Evolutionary conservation across 2,329 filamentous ascomycete species (phyloP).

Genomic region (Botrytis fragariae): DNA sequence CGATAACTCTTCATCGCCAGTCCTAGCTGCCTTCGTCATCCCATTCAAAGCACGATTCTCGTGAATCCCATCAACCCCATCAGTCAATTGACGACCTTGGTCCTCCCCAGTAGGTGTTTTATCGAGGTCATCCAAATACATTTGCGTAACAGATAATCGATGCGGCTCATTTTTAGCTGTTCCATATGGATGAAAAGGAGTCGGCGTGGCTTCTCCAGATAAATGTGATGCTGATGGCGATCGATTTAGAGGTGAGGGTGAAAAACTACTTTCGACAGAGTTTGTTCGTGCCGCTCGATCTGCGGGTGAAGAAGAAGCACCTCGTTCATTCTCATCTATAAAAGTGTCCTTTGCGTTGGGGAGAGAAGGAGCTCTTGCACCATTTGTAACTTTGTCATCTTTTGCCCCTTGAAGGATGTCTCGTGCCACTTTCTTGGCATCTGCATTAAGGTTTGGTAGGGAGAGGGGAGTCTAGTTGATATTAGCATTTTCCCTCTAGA

Average conservation of each 20-base stretch:
- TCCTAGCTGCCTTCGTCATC: too few species aligned
- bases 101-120: background rate
- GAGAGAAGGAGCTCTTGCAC: background rate
- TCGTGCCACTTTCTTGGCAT: conserved; percentile 30
- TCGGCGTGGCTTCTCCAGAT: conserved; percentile 2
- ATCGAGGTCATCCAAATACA: background rate
- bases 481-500: background rate
- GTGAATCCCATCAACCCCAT: background rate
- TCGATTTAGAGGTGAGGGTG: background rate
- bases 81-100: background rate
- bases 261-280: background rate
- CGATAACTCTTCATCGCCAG: background rate
- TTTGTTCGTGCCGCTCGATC: background rate
- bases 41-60: background rate
- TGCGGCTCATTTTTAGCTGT: background rate
- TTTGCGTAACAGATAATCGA: background rate
- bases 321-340: background rate
- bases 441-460: conserved; percentile 31
- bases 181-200: background rate
- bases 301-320: background rate
- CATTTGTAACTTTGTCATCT: background rate
- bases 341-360: background rate
- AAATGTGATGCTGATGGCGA: background rate
- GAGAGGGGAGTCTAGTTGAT: conserved; percentile 27
- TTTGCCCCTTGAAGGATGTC: conserved; percentile 27